Conservation (phyloP, 2,329 filamentous ascomycete species). For the Fusarium penzigii region DNA sequence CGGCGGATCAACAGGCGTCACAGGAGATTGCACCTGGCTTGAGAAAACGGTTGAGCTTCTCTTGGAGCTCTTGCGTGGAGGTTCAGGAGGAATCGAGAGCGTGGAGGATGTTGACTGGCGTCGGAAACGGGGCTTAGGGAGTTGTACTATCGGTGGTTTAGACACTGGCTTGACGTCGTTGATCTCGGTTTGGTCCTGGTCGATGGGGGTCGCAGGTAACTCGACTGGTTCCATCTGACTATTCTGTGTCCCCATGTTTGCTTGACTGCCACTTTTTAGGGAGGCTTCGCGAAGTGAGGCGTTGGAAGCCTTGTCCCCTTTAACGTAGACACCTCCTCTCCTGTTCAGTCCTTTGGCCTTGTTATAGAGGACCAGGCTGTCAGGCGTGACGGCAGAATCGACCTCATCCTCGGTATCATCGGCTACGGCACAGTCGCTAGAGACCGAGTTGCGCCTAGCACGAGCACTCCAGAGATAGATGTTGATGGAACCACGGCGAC, state of each 20-base stretch:
- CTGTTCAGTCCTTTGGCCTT: slow-evolving; percentile 24
- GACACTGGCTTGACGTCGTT: slow-evolving; percentile 14
- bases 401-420: slow-evolving; percentile 24
- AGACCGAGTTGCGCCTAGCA: slow-evolving; percentile 14
- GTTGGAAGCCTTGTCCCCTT: slow-evolving; percentile 3
- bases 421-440: slow-evolving; percentile 23
- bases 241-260: background rate
- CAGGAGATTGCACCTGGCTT: slow-evolving; percentile 11
- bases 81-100: slow-evolving; percentile 14
- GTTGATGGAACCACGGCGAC: slow-evolving; percentile 33
- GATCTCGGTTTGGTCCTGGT: background rate
- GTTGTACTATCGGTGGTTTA: slow-evolving; percentile 4
- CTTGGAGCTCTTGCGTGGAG: slow-evolving; percentile 28
- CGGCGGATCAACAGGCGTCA: slow-evolving; percentile 10
- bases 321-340: slow-evolving; percentile 21
- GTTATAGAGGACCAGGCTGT: slow-evolving; percentile 16
- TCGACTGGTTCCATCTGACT: slow-evolving; percentile 11
- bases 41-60: slow-evolving; percentile 19
- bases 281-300: background rate
- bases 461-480: slow-evolving; percentile 33
- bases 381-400: slow-evolving; percentile 5
- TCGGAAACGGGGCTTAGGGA: slow-evolving; percentile 9
- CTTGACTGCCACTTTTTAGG: background rate
- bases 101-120: slow-evolving; percentile 15
- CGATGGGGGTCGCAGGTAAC: background rate